Base-by-base conservation (phyloP, 352 stramenopile genomes). In the Blastocystis sp. region DNA sequence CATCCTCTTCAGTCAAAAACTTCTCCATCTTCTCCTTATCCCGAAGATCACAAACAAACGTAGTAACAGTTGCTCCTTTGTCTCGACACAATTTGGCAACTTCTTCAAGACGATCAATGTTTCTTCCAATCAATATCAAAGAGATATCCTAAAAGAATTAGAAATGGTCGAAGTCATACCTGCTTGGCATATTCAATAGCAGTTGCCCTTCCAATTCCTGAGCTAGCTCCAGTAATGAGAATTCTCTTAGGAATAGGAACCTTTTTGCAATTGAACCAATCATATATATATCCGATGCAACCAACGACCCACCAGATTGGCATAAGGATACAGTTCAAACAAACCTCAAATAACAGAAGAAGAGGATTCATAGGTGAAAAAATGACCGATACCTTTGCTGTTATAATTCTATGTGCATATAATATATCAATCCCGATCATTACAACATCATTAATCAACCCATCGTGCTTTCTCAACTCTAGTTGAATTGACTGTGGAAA, bases 221-320 rank as follows among this genome's bases (percentile, higher is more conserved):
- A 70, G 51, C 48, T 78, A 13, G 87, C 87, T 53, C 87, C 87
- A 17, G 87, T 90, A 56, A 90, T 87, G 19, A 90, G 30, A 19
- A 90, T 90, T 44, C 35, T 75, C 11, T 73, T 27, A 15, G 76
- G 76, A 69, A 57, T 30, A 37, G 76, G 76, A 87, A 87, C 76
- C 11, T 73, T 56, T 51, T 87, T 87, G 33, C 76, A 75, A 33
- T 40, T 44, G 37, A 87, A 75, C 13, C 33, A 48, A 73, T 87
- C 76, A 51, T 87, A 87, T 7, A 87, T 56, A 15, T 87, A 87
- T 40, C 76, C 76, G 15, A 87, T 51, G 44, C 48, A 70, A n/a
- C 40, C 57, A 37, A 87, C 27, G 11, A 56, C 13, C 15, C 60
- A 87, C 15, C 44, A 87, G 15, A 87, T 69, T n/a, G 60, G 57